phyloP scores from a whole-genome alignment of 345 rosid species.

The Aquilaria malaccensis region DNA sequence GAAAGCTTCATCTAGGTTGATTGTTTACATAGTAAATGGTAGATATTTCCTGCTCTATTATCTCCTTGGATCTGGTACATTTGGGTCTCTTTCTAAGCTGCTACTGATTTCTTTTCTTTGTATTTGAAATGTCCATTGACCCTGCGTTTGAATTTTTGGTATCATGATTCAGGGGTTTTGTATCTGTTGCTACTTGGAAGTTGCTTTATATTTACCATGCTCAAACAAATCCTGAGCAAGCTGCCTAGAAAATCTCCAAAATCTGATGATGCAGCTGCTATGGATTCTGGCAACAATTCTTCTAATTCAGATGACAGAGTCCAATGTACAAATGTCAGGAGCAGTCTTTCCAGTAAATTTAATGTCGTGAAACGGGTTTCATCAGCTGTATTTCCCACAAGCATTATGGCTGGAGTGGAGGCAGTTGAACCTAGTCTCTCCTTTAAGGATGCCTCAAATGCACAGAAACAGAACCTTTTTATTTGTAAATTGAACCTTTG shows the following conservation, averaged over 20 bases:
- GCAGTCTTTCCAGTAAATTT: conserved; percentile 48
- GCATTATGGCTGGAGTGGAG: conserved; percentile 65
- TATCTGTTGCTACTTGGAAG: conserved; percentile 15
- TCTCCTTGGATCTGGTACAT: too few relatives aligned
- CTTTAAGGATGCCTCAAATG: conserved; percentile 63
- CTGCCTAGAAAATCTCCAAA: conserved; percentile 59
- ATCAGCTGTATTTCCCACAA: conserved; percentile 72
- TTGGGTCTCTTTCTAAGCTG: too few relatives aligned
- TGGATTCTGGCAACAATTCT: conserved; percentile 32
- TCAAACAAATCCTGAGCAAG: conserved; percentile 74
- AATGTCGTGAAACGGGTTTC: conserved; percentile 79
- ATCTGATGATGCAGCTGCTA: conserved; percentile 39
- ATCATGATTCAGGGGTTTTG: conserved; percentile 15
- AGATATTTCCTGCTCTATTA: too few relatives aligned
- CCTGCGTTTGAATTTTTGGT: not conserved
- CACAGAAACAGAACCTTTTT: conserved; percentile 65
- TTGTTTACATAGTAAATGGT: too few relatives aligned
- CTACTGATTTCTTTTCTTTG: too few relatives aligned
- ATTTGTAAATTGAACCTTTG: conserved; percentile 65
- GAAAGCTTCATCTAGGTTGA: too few relatives aligned
- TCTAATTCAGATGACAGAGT: conserved; percentile 31
- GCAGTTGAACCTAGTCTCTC: conserved; percentile 69
- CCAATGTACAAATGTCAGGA: conserved; percentile 53
- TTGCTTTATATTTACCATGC: conserved; percentile 37
- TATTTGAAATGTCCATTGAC: not conserved